Base-by-base conservation (phyloP, 2,329 filamentous ascomycete genomes). In the Penicillium thymicola region DNA sequence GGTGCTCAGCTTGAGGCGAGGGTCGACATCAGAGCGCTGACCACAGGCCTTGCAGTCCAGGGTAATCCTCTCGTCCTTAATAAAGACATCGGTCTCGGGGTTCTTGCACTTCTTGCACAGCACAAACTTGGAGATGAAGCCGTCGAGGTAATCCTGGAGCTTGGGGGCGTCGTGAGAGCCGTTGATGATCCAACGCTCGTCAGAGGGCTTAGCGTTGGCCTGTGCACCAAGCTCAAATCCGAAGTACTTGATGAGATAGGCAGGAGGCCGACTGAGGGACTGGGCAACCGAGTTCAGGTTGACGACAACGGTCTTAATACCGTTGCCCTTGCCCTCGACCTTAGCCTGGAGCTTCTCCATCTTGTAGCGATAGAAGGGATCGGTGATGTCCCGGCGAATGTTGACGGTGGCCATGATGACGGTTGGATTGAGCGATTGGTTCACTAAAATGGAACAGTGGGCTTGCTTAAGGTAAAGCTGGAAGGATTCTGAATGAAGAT, bases 81-180 rank as follows among this genome's bases (percentile, higher is more conserved):
- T 91, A 72, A 89, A 86, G 72, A 97, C 88, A 65, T 95, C 92
- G 65, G 94, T 99, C 83, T 99, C 94, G 36, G 94, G 94, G 77
- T 99, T 99, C 86, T 96, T 96, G 88, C 94, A 99, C 77, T 95
- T 93, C 82, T 95, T 96, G 89, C 94, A 99, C 63, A 99, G 92
- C 70, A 99, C 94, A 67, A 97, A 99, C 81, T 91, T 96, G 82
- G 88, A 85, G 80, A 99, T 99, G 85, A 99, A 99, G 69, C 92
- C 92, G 75, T 97, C 93, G 47, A 99, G 89, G 70, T 97, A 92
- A 75, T 97, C 94, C 82, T 99, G 94, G 47, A 99, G 89, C 83
- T 97, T 97, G 76, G 83, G 80, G 61, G 93, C 87, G 67, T 99
- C 94, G 75, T 99, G 94, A 66, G 93, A 91, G 74, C 94, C 94